These are phyloP conservation scores for Dactylonectria macrodidyma DNA, from an alignment of 2,329 filamentous ascomycete genomes.

Conservation along the genomic window DNA sequence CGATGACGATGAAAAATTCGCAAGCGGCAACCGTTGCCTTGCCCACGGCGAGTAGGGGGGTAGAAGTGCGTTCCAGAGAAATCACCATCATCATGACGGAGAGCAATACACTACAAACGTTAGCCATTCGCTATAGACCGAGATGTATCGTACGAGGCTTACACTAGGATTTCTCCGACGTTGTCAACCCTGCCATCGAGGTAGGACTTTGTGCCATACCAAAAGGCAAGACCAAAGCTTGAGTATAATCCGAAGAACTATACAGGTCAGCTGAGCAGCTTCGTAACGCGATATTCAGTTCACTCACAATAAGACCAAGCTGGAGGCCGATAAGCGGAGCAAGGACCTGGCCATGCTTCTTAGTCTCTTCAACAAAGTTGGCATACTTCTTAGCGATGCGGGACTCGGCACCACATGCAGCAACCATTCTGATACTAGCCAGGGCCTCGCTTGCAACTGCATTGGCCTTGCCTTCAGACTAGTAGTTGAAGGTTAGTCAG, in stretches of 20 bases:
- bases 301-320: slow-evolving; percentile 63
- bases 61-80: slow-evolving; percentile 70
- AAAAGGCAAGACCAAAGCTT: slow-evolving; percentile 72
- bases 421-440: slow-evolving; percentile 72
- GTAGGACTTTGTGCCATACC: slow-evolving; percentile 71
- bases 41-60: slow-evolving; percentile 70
- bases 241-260: slow-evolving; percentile 68
- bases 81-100: slow-evolving; percentile 72
- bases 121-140: background rate
- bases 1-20: slow-evolving; percentile 70
- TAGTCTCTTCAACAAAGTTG: slow-evolving; percentile 69
- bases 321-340: slow-evolving; percentile 68
- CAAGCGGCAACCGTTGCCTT: slow-evolving; percentile 72
- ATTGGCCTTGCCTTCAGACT: slow-evolving; percentile 70
- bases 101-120: slow-evolving; percentile 61
- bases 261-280: slow-evolving; percentile 25
- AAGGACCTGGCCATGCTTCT: slow-evolving; percentile 62
- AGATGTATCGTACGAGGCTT: slow-evolving; percentile 43
- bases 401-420: slow-evolving; percentile 73
- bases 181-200: slow-evolving; percentile 62
- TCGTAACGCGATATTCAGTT: background rate
- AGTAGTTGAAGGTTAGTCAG: slow-evolving; percentile 28
- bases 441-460: slow-evolving; percentile 75
- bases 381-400: slow-evolving; percentile 68
- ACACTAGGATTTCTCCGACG: slow-evolving; percentile 71